Evolutionary conservation across 176 grass and related monocot genomes (phyloP), one percentile per base, ranked within the genome.

Genomic region (Saccharum officinarum): DNA sequence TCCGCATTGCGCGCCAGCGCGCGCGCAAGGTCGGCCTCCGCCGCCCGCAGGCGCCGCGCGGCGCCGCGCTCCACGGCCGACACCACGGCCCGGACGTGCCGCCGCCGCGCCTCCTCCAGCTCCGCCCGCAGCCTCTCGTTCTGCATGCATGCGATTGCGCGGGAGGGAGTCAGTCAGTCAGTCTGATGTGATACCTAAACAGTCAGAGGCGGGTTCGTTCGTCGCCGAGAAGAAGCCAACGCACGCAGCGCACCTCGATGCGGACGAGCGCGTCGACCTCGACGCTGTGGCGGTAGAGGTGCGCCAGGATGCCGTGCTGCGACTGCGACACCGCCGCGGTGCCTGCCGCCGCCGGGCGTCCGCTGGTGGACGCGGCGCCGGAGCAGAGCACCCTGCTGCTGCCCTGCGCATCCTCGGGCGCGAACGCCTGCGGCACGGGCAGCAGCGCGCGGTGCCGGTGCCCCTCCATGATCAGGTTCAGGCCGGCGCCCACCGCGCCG

Each of bases 241-340:
- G 57, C 50, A 22, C 16, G 49, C 7, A 10, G 40, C 44, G 82
- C 79, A 96, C 94, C 91, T 97, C 81, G 61, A 86, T 20, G 33
- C 94, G 89, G 18, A 97, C 10, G 83, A 97, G 87, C 59, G 89
- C 86, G 82, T 97, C 94, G 13, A 90, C 55, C 87, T 93, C 91
- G 39, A 88, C 62, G 74, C 73, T 83, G 55, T 93, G 89, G 34
- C 88, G 87, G 78, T 87, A 83, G 30, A 97, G 82, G 68, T 89
- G 78, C 8, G 82, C 88, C 2, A 91, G 45, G 11, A 93, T 65
- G 17, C 84, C 91, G 57, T 18, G 17, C 2, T 80, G 81, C 5
- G 83, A 55, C 3, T 80, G 81, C 7, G 86, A 59, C n/a, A 75
- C 37, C 17, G 87, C 30, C 1, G 77, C 20, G 4, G 23, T 0